A percentile compares a stretch with the other conserved stretches of the same genome.
Conservation (phyloP, 352 stramenopile species). For the Albugo laibachii region DNA sequence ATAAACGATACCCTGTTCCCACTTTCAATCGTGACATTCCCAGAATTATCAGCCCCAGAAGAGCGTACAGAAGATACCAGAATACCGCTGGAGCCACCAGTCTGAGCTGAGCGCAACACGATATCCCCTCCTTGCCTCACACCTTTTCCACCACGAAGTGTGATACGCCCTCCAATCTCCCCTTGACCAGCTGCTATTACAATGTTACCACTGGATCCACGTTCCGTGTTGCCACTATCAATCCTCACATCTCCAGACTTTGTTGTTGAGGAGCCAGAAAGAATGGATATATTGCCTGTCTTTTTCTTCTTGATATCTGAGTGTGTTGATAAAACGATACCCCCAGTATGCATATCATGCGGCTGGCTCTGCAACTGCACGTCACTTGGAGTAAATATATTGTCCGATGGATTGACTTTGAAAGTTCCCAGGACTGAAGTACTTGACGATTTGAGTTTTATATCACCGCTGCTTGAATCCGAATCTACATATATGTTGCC, state of each 20-base stretch:
- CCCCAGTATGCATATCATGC: slow-evolving; percentile 23
- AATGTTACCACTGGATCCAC: slow-evolving; percentile 16
- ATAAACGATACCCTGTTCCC: not conserved
- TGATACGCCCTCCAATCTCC: slow-evolving; percentile 2
- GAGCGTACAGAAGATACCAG: not conserved
- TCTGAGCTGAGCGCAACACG: not conserved
- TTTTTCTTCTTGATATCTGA: slow-evolving; percentile 39
- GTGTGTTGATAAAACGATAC: slow-evolving; percentile 25
- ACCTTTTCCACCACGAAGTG: slow-evolving; percentile 2
- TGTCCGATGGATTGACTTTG: slow-evolving; percentile 26
- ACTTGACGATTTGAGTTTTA: slow-evolving; percentile 5
- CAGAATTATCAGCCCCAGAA: not conserved
- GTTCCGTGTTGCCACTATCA: slow-evolving; percentile 12
- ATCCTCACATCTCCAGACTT: slow-evolving; percentile 14
- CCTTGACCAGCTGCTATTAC: slow-evolving; percentile 16
- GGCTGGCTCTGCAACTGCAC: too few species aligned
- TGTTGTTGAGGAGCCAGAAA: slow-evolving; percentile 10
- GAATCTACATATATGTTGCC: not conserved
- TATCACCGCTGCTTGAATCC: slow-evolving; percentile 8
- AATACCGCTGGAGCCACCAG: too few species aligned
- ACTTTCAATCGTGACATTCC: not conserved
- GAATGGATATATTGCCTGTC: slow-evolving; percentile 19
- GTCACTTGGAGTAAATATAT: slow-evolving; percentile 37
- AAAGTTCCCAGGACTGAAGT: slow-evolving; percentile 34
- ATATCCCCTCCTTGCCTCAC: not conserved